A percentile compares a stretch with the other conserved stretches of the same genome.
Evolutionary conservation across 176 grass and related monocot genomes (phyloP).

Genomic region (Triticum monococcum): DNA sequence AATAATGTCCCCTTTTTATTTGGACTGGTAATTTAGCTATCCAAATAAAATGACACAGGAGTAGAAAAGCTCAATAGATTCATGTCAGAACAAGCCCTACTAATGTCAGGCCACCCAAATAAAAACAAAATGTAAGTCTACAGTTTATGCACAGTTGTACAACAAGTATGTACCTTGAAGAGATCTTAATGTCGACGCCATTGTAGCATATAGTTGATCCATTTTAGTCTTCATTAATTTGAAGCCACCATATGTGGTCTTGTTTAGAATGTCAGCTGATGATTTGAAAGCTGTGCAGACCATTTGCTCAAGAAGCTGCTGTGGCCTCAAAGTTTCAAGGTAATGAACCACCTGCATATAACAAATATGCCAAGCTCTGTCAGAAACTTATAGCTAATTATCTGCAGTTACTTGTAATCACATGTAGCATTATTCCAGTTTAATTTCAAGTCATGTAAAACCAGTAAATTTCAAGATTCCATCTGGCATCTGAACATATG

Average conservation of each 20-base stretch:
- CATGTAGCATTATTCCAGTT: not conserved
- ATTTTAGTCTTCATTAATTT: slow-evolving; percentile 84
- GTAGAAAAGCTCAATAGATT: slow-evolving; percentile 4
- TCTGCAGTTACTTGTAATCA: not conserved
- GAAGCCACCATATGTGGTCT: slow-evolving; percentile 75
- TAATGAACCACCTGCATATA: slow-evolving; percentile 81
- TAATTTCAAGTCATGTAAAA: not conserved
- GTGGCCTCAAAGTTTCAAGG: slow-evolving; percentile 92
- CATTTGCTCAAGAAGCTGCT: slow-evolving; percentile 95
- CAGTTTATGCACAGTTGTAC: not conserved
- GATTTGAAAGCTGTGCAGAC: slow-evolving; percentile 86
- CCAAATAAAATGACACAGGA: not conserved
- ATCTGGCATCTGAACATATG: slow-evolving; percentile 6
- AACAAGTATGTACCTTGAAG: slow-evolving; percentile 62
- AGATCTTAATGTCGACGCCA: slow-evolving; percentile 69
- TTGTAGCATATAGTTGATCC: slow-evolving; percentile 84
- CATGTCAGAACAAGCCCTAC: not conserved
- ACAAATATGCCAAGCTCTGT: slow-evolving; percentile 15
- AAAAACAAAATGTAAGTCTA: not conserved
- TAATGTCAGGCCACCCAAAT: slow-evolving; percentile 14
- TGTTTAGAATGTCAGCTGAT: slow-evolving; percentile 75
- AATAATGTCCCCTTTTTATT: not conserved
- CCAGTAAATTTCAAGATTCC: not conserved
- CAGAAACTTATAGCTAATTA: not conserved
- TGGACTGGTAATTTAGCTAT: not conserved